Conservation (phyloP, 768 basidiomycete species). For the Amanita muscaria region DNA sequence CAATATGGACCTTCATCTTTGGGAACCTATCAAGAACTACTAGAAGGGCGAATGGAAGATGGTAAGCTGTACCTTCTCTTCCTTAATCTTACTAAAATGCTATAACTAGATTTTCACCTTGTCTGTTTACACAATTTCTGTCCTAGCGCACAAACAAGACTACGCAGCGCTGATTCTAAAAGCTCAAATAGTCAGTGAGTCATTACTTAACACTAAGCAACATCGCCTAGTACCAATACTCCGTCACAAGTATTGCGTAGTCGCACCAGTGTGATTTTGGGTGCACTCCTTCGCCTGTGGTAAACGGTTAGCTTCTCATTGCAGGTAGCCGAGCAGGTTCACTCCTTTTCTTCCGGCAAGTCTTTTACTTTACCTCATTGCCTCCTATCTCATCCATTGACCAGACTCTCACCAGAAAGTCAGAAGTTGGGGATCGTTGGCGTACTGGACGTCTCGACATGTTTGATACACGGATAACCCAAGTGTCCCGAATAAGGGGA, state of each 20-base stretch:
- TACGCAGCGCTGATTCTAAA: conserved; percentile 30
- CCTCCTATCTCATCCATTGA: neutral
- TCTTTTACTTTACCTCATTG: neutral
- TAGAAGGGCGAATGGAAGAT: conserved; percentile 67
- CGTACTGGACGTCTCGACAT: conserved; percentile 35
- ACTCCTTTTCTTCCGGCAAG: conserved; percentile 49
- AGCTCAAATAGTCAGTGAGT: conserved; percentile 48
- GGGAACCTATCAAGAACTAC: conserved; percentile 57
- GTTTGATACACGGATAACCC: conserved; percentile 54
- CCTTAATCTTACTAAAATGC: conserved; percentile 3
- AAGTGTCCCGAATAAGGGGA: conserved; percentile 32
- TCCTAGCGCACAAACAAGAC: conserved; percentile 13
- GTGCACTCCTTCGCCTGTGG: conserved; percentile 33
- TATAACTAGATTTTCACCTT: conserved; percentile 43
- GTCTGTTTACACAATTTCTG: conserved; percentile 33
- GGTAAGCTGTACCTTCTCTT: conserved; percentile 31
- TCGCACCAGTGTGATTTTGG: conserved; percentile 53
- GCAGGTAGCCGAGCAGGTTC: conserved; percentile 61
- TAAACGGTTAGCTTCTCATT: conserved; percentile 61
- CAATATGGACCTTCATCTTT: conserved; percentile 68
- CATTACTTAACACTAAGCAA: neutral
- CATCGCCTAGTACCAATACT: neutral
- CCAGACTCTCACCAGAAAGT: neutral
- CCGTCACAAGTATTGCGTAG: conserved; percentile 55
- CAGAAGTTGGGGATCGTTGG: conserved; percentile 17